A percentile compares a stretch with the other conserved stretches of the same genome.
Evolutionary conservation across 768 basidiomycete species (phyloP).

Genomic region (Lactarius indigo): DNA sequence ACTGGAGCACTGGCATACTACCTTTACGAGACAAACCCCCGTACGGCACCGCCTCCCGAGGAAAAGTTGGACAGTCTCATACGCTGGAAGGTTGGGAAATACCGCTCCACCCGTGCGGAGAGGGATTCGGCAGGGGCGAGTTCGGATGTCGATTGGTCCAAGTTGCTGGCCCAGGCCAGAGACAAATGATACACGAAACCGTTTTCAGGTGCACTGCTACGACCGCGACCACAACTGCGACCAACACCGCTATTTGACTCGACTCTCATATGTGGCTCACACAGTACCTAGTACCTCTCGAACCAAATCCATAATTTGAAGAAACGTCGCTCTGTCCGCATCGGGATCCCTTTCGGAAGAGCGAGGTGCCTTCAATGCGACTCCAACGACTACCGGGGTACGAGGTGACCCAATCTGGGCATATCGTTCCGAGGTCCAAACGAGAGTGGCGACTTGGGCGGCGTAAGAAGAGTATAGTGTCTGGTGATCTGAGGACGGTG

Average conservation of each 20-base stretch:
- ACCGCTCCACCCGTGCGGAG: slow-evolving; percentile 17
- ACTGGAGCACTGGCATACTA: slow-evolving; percentile 78
- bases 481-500: slow-evolving; percentile 63
- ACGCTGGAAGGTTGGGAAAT: slow-evolving; percentile 64
- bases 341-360: slow-evolving; percentile 73
- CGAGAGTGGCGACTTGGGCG: slow-evolving; percentile 79
- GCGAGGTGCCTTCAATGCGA: slow-evolving; percentile 43
- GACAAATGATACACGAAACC: slow-evolving; percentile 9
- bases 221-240: background rate
- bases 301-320: slow-evolving; percentile 44
- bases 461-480: slow-evolving; percentile 78
- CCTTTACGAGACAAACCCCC: slow-evolving; percentile 76
- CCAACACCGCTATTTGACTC: background rate
- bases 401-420: slow-evolving; percentile 29
- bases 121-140: slow-evolving; percentile 24
- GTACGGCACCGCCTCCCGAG: slow-evolving; percentile 56
- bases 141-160: slow-evolving; percentile 21
- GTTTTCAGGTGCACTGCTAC: background rate
- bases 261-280: background rate
- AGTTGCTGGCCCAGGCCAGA: slow-evolving; percentile 7
- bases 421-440: slow-evolving; percentile 60
- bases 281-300: slow-evolving; percentile 28
- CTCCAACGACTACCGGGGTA: slow-evolving; percentile 27
- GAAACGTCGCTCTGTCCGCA: slow-evolving; percentile 36
- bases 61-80: slow-evolving; percentile 53